Evolutionary conservation across 768 basidiomycete species (phyloP), one percentile per base, ranked within the genome.

Genomic region (Collybiopsis luxurians): DNA sequence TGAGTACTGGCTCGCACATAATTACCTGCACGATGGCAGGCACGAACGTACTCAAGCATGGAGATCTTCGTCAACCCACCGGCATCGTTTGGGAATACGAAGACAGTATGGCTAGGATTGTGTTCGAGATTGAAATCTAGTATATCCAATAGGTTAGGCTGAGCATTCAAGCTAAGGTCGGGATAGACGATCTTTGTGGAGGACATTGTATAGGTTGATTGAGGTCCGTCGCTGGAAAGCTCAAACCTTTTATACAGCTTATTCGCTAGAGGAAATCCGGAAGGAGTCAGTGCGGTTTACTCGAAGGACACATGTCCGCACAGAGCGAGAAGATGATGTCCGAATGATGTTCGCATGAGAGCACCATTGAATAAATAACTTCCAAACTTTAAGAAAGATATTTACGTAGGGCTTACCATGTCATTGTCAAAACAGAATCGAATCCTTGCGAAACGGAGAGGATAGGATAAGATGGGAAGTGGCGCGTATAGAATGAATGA

Each of bases 11-110:
- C 55, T 15, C 36, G 47, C 0, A 48, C 46, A 3, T 60, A 57
- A 28, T 61, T 59, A 0, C 66, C 66, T 4, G 67, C 56, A 23
- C 69, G 60, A 27, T 70, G 66, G 27, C 61, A 60, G 0, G 66
- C 69, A 7, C 62, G 65, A 45, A 59, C 63, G 2, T 69, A 68
- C 43, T 69, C 68, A 3, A 66, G 59, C 45, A 56, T 61, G 0
- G 58, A 47, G 19, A 69, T 61, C 6, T 63, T 49, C 0, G 56
- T 61, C 23, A 57, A 6, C 1, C 34, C 13, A 21, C 48, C 45
- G 0, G 48, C 43, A 40, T 15, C 53, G 11, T 63, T 59, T 19
- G 57, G 12, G 10, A 59, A 69, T 23, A 60, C 52, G 11, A 53
- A 64, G 12, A 59, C 31, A 5, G 66, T 54, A 12, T 52, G 26